Evolutionary conservation across 2,329 filamentous ascomycete genomes (phyloP).

Genomic region (Colletotrichum spaethianum): DNA sequence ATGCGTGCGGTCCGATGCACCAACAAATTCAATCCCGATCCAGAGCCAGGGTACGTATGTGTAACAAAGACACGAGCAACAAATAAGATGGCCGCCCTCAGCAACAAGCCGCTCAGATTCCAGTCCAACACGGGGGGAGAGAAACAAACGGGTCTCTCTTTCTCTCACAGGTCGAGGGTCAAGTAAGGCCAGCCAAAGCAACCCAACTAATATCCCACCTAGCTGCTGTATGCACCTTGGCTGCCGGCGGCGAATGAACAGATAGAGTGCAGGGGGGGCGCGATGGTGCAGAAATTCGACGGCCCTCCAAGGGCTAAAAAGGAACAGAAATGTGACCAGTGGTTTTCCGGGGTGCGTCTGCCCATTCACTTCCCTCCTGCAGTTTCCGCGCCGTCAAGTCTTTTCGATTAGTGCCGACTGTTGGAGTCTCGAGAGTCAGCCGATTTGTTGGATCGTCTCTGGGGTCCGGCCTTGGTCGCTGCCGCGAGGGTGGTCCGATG

Average conservation of each 20-base stretch:
- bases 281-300: slow-evolving; percentile 33
- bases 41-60: not conserved
- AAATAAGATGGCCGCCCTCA: slow-evolving; percentile 10
- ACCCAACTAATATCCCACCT: slow-evolving; percentile 1
- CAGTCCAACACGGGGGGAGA: not conserved
- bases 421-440: slow-evolving; percentile 11
- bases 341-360: slow-evolving; percentile 39
- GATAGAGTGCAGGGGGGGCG: not conserved
- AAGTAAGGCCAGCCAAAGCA: slow-evolving; percentile 3
- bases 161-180: not conserved
- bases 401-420: not conserved
- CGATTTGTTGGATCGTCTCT: slow-evolving; percentile 34
- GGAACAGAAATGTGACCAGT: slow-evolving; percentile 25
- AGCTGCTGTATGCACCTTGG: slow-evolving; percentile 14
- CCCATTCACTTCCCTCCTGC: slow-evolving; percentile 17
- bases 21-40: slow-evolving; percentile 10
- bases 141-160: not conserved
- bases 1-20: not conserved
- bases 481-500: not conserved
- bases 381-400: not conserved
- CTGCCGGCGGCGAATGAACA: slow-evolving; percentile 18
- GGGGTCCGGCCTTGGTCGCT: slow-evolving; percentile 7
- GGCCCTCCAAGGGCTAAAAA: slow-evolving; percentile 26
- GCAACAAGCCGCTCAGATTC: not conserved
- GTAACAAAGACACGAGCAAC: slow-evolving; percentile 12